These are phyloP conservation scores for Geoglossum glabrum DNA, from an alignment of 495 filamentous ascomycete species.

Conservation along the genomic window DNA sequence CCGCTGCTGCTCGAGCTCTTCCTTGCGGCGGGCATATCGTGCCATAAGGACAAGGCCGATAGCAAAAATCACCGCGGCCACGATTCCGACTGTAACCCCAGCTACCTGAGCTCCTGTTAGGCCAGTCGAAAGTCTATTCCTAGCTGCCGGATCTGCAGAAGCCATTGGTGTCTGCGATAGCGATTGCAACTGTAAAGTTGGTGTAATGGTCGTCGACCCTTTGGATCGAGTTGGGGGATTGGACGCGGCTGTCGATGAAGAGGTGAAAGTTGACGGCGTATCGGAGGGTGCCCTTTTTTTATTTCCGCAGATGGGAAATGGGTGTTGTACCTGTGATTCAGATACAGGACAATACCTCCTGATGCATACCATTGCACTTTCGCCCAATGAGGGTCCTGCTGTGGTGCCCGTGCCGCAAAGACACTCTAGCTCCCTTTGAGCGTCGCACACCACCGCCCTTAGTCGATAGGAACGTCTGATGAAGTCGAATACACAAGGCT, in stretches of 20 bases:
- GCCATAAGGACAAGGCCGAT: not conserved
- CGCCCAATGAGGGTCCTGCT: constrained; percentile 47
- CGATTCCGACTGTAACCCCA: constrained; percentile 27
- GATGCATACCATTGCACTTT: constrained; percentile 44
- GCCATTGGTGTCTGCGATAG: not conserved
- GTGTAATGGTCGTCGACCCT: constrained; percentile 3
- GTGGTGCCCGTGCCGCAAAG: constrained; percentile 38
- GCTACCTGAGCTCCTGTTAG: constrained; percentile 19
- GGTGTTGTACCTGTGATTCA: constrained; percentile 10
- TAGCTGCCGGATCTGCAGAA: not conserved
- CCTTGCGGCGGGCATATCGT: not conserved
- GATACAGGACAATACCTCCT: constrained; percentile 22
- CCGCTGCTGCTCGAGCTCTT: not conserved
- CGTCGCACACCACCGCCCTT: constrained; percentile 23
- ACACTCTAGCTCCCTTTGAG: constrained; percentile 32
- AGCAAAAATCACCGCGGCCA: constrained; percentile 17
- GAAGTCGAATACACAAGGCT: constrained; percentile 39
- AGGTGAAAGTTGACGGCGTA: constrained; percentile 37
- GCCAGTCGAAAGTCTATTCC: not conserved
- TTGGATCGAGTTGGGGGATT: constrained; percentile 5
- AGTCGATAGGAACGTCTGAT: constrained; percentile 35
- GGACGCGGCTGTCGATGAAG: constrained; percentile 25
- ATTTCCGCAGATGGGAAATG: constrained; percentile 37
- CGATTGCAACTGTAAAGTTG: constrained; percentile 7
- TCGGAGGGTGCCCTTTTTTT: constrained; percentile 30